Conservation (phyloP, 2,329 filamentous ascomycete genomes). For the Fusarium sp. region DNA sequence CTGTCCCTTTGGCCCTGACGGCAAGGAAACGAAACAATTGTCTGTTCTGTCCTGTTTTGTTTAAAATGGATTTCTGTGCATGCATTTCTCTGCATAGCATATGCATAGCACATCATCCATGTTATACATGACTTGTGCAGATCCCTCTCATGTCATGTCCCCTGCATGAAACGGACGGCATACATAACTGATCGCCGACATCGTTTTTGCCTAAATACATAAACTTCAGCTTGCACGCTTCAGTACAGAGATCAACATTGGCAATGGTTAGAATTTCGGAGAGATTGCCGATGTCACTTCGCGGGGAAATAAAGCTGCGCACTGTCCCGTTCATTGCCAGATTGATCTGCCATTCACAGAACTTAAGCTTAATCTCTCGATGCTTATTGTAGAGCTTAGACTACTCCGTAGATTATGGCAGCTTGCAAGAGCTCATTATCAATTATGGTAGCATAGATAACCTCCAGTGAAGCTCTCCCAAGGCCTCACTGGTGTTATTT, state of each 20-base stretch:
- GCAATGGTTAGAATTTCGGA: not conserved
- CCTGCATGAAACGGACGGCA: conserved; percentile 3
- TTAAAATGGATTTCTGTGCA: not conserved
- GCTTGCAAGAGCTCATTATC: not conserved
- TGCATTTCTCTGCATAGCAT: conserved; percentile 7
- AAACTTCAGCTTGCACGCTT: conserved; percentile 1
- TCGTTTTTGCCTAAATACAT: conserved; percentile 23
- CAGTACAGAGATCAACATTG: conserved; percentile 9
- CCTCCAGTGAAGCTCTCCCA: not conserved
- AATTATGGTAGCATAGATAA: not conserved
- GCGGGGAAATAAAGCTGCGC: not conserved
- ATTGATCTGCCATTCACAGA: not conserved
- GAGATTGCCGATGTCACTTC: conserved; percentile 15
- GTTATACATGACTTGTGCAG: conserved; percentile 1
- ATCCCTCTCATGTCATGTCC: not conserved
- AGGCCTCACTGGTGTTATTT: not conserved
- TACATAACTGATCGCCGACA: conserved; percentile 6
- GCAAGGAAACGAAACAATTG: not conserved
- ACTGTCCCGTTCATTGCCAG: not conserved
- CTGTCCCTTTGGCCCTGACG: not conserved
- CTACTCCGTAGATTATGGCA: not conserved
- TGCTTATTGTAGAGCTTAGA: not conserved
- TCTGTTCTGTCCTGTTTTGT: not conserved
- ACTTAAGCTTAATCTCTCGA: not conserved
- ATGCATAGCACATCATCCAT: conserved; percentile 2